Percentiles rank a stretch among this genome's conserved stretches.
Conservation (phyloP, 2,329 filamentous ascomycete species). For the Trichoderma sp. region DNA sequence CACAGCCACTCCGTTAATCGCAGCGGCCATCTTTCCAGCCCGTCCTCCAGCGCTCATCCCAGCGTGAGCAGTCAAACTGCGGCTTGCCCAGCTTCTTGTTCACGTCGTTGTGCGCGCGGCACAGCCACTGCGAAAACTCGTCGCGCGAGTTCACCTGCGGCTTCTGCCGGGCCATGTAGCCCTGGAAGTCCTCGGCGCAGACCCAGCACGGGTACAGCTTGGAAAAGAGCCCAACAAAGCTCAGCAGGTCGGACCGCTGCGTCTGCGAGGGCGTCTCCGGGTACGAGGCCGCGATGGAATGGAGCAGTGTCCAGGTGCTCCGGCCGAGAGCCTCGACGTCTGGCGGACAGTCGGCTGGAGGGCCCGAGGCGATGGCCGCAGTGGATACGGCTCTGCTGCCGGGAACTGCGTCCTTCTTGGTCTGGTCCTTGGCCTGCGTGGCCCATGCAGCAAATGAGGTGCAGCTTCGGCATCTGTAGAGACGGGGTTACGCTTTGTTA, state of each 20-base stretch:
- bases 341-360: conserved; percentile 75
- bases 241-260: conserved; percentile 75
- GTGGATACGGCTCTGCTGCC: conserved; percentile 28
- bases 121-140: conserved; percentile 82
- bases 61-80: conserved; percentile 83
- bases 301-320: conserved; percentile 89
- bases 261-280: conserved; percentile 67
- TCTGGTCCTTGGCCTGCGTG: conserved; percentile 38
- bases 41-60: conserved; percentile 94
- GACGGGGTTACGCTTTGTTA: conserved; percentile 4
- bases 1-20: conserved; percentile 45
- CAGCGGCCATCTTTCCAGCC: conserved; percentile 77
- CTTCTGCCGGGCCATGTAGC: conserved; percentile 74
- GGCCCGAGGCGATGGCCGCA: conserved; percentile 42
- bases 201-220: conserved; percentile 94
- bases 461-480: conserved; percentile 41
- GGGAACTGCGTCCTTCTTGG: conserved; percentile 29
- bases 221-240: conserved; percentile 80
- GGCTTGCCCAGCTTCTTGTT: conserved; percentile 89
- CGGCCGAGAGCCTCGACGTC: conserved; percentile 88
- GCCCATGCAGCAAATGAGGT: conserved; percentile 40
- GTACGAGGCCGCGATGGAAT: conserved; percentile 88
- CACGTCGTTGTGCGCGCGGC: conserved; percentile 84
- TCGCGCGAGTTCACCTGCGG: conserved; percentile 62
- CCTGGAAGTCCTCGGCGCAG: conserved; percentile 89